These are phyloP conservation scores for Tolypocladium tundrense DNA, from an alignment of 2,329 filamentous ascomycete genomes.

Conservation along the genomic window DNA sequence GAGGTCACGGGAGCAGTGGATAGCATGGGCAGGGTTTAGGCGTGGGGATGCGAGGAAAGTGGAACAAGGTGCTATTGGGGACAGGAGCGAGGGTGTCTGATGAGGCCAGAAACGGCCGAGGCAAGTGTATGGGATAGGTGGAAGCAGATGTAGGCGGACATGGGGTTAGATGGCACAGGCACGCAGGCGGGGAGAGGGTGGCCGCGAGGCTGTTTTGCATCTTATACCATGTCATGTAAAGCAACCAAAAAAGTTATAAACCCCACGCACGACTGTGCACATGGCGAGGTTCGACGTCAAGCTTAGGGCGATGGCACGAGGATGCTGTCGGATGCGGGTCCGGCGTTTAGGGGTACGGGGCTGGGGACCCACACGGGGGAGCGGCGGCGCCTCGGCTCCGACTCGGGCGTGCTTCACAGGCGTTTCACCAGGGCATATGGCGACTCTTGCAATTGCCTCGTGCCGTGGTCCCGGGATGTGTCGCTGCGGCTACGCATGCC, in stretches of 20 bases:
- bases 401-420: not conserved
- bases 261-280: not conserved
- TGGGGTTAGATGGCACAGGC: not conserved
- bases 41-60: not conserved
- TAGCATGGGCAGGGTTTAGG: not conserved
- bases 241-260: not conserved
- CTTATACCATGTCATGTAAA: not conserved
- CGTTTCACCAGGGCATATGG: not conserved
- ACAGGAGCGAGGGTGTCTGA: not conserved
- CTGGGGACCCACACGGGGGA: not conserved
- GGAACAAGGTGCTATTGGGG: not conserved
- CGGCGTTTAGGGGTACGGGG: not conserved
- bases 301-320: not conserved
- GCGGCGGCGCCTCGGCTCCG: not conserved
- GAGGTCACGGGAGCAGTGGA: slow-evolving; percentile 1
- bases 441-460: too few species aligned
- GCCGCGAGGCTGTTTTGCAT: not conserved
- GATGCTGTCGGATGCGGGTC: not conserved
- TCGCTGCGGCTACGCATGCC: not conserved
- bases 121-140: not conserved
- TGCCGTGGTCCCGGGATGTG: too few species aligned
- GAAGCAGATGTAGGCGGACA: not conserved
- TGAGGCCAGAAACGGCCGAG: not conserved
- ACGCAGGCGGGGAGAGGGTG: not conserved
- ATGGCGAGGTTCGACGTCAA: not conserved